Conservation (phyloP, 2,329 filamentous ascomycete species). For the Claviceps fusiformis region DNA sequence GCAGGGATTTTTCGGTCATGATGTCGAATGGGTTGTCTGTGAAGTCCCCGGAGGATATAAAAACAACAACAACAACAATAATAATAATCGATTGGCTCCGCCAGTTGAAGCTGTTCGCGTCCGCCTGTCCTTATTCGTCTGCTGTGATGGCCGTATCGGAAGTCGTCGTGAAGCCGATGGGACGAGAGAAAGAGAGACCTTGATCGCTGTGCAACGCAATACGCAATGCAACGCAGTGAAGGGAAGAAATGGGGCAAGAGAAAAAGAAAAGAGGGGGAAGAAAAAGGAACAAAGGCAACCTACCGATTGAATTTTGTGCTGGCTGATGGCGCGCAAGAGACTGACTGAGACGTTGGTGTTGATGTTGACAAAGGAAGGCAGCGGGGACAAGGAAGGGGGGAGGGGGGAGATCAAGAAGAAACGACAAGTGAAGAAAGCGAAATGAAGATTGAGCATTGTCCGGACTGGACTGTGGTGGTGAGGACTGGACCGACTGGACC, state of each 20-base stretch:
- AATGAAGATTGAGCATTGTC: not conserved
- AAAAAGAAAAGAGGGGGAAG: not conserved
- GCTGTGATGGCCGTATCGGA: not conserved
- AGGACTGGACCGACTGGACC: no score
- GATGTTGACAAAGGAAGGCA: not conserved
- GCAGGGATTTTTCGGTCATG: not conserved
- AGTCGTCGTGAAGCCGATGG: not conserved
- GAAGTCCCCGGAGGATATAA: not conserved
- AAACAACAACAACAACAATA: no score
- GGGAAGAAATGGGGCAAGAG: not conserved
- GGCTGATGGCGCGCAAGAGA: not conserved
- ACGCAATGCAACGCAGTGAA: not conserved
- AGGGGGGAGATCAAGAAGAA: not conserved
- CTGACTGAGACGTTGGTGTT: not conserved
- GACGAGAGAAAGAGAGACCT: no score
- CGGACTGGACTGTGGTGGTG: no score
- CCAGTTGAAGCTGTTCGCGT: not conserved
- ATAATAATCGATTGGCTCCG: not conserved
- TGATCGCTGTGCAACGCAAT: not conserved
- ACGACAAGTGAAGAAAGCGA: not conserved
- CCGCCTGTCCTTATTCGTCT: not conserved
- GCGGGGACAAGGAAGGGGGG: not conserved
- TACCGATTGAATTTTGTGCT: constrained; percentile 2
- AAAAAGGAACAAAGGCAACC: not conserved
- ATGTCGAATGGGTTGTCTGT: not conserved